Percentiles rank a stretch among this genome's conserved stretches.
Evolutionary conservation across 441 rosid genomes (phyloP).

Genomic region (Omphalea diandra): DNA sequence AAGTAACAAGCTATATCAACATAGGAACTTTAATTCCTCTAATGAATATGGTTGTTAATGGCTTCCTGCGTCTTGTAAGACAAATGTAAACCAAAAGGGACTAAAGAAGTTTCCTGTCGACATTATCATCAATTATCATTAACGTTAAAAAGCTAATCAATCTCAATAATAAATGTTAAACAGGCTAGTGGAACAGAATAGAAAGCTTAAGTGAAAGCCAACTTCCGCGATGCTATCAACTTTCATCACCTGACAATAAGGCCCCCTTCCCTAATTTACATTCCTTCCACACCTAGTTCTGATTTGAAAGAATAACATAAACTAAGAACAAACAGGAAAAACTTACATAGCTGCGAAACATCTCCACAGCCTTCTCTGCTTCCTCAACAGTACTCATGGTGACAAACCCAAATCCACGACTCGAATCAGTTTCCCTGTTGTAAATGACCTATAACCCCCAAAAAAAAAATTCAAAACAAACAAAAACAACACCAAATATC

Average conservation of each 20-base stretch:
- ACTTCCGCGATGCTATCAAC: background rate
- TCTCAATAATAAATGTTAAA: too few species aligned
- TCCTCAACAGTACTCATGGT: conserved; percentile 89
- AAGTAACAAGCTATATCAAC: conserved; percentile 3
- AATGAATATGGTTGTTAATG: background rate
- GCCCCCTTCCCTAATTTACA: background rate
- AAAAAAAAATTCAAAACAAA: background rate
- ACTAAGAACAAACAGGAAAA: conserved; percentile 1
- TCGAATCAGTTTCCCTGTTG: conserved; percentile 77
- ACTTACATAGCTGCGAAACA: conserved; percentile 71
- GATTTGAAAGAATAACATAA: background rate
- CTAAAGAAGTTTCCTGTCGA: background rate
- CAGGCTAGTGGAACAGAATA: background rate
- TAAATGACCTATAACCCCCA: conserved; percentile 75
- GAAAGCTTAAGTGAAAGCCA: background rate
- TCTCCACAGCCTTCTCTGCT: conserved; percentile 80
- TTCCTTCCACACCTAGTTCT: background rate
- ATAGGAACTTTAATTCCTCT: background rate
- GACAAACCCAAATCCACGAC: conserved; percentile 98
- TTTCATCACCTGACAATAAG: background rate
- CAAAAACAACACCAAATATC: background rate
- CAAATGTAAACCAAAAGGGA: background rate
- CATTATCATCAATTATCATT: too few species aligned
- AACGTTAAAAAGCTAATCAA: too few species aligned
- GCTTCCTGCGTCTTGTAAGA: background rate